Base-by-base conservation (phyloP, 2,329 filamentous ascomycete genomes). In the Cercospora citrullina region DNA sequence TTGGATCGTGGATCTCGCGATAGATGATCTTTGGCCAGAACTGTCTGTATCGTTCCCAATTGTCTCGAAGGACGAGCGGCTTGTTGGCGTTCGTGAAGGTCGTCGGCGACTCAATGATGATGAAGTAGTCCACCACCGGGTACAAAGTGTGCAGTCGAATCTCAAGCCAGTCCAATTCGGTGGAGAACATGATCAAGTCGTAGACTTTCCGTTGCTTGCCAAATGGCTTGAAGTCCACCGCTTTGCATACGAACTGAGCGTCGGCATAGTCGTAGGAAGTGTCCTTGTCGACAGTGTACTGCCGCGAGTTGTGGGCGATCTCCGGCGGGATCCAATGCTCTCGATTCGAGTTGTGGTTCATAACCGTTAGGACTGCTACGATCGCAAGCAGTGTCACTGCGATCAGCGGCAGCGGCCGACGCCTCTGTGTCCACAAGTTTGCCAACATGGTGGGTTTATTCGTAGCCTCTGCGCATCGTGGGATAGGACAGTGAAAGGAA, bases 121-220 rank as follows among this genome's bases (percentile, higher is more conserved):
- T 81, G 72, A 89, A 90, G 77, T 89, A 89, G 77, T 90, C 88
- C 68, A 90, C 87, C 36, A 85, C 77, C 48, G 84, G 77, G 67
- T 85, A 84, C 14, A 88, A 82, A 1, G 85, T 85, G 72, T 87
- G 83, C 3, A 90, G 80, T 12, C 87, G 86, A 59, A 90, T 86
- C 75, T 90, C 87, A 58, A 90, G 82, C 83, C 86, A 88, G 78
- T 90, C 87, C 10, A 90, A 81, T 78, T 90, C 88, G 2, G 82
- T 85, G 71, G 87, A 89, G 73, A 89, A 78, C 81, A 90, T 84
- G 73, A 89, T 81, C 2, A 90, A 80, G 74, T 90, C 88, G 75
- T 87, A 88, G 42, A 88, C 80, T 74, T 86, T 87, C 65, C 86
- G 55, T 18, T 31, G 53, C 16, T 45, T 55, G 16, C 60, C 48